Base-by-base conservation (phyloP, 352 stramenopile genomes). In the Phytophthora pisi region DNA sequence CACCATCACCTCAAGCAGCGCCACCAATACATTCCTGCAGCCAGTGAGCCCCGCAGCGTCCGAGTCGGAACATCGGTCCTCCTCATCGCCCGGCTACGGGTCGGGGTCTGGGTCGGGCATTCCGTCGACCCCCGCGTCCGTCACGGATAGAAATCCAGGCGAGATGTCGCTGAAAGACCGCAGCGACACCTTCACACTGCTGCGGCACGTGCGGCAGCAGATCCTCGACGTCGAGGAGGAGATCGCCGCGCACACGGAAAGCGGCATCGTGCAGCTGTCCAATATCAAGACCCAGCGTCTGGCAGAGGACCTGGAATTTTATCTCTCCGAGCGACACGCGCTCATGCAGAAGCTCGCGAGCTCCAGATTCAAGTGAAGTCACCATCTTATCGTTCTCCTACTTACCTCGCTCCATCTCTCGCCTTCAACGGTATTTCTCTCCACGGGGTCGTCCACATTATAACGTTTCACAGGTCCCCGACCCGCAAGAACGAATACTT, bases 281-380 rank as follows among this genome's bases (percentile, higher is more conserved):
- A 45, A 10, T 4, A 26, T 31, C n/a, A 73, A 69, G 28, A 61
- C 45, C 4, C 47, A 69, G 13, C 59, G 66, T 38, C 60, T 73
- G 0, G 64, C 34, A 1, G 59, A 65, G 49, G 66, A 69, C 45
- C 11, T 73, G 26, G 30, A 69, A 3, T 73, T 73, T 34, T 73
- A 73, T 40, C 53, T 73, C 5, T 57, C 52, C 0, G 66, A 73
- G 28, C 59, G 66, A 5, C 60, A 43, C n/a, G 26, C 66, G 0
- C 49, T 73, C 50, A 73, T 73, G 49, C 59, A 65, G 20, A 53
- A 73, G 13, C 66, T 73, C 42, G 60, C 68, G 5, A 38, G 38
- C 23, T 65, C 23, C 55, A 57, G 28, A 45, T 45, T 45, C 38
- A 18, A 45, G 38, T 45, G 38, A 45, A 45, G 31, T 30, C 26